Conservation (phyloP, 75 land plant genomes). For the Larix kaempferi region DNA sequence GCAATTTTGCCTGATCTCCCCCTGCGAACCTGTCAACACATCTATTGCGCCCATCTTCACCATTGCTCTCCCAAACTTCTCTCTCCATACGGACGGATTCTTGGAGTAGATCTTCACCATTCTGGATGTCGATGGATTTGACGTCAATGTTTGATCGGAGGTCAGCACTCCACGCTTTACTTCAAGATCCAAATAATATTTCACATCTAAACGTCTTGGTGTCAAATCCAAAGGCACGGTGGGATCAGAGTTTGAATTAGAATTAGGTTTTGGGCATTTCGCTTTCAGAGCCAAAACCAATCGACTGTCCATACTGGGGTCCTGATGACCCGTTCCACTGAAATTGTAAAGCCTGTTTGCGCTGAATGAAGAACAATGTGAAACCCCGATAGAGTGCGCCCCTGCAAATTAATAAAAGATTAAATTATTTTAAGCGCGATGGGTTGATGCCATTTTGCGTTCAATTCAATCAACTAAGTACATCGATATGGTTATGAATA, state of each 20-base stretch:
- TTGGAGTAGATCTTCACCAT: too few relatives aligned
- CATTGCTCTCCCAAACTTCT: too few relatives aligned
- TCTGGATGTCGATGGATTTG: not conserved
- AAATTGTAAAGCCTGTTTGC: conserved; percentile 18
- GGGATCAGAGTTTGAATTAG: not conserved
- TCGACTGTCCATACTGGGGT: not conserved
- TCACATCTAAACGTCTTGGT: conserved; percentile 15
- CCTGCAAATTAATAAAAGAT: too few relatives aligned
- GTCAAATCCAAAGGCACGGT: conserved; percentile 21
- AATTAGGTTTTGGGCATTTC: not conserved
- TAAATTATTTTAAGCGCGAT: conserved; percentile 1
- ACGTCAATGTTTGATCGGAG: conserved; percentile 17
- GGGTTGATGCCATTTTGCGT: too few relatives aligned
- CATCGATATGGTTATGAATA: too few relatives aligned
- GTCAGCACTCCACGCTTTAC: conserved; percentile 10
- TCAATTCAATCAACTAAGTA: too few relatives aligned
- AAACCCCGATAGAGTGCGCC: conserved; percentile 27
- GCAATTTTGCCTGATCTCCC: too few relatives aligned
- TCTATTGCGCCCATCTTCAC: too few relatives aligned
- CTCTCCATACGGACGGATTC: too few relatives aligned
- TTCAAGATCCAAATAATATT: conserved; percentile 17
- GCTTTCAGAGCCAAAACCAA: not conserved
- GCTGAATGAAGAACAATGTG: conserved; percentile 17
- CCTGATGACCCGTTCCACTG: not conserved
- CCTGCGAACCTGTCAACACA: too few relatives aligned